Evolutionary conservation across 176 grass and related monocot species (phyloP).

Genomic region (Guadua angustifolia): DNA sequence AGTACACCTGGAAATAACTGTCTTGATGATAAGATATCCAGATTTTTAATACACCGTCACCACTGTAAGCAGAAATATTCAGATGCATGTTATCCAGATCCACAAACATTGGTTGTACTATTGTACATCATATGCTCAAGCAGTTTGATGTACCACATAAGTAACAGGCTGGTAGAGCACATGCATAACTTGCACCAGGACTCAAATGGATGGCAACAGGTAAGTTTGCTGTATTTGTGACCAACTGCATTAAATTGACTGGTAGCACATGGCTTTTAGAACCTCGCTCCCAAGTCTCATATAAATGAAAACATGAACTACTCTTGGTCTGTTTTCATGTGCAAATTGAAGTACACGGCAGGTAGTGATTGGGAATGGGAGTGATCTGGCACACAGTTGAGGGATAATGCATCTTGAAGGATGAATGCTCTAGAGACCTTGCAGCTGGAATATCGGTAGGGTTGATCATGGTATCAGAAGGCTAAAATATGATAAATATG

Average conservation of each 20-base stretch:
- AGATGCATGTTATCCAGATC: neutral
- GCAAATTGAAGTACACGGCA: neutral
- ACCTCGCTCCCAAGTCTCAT: neutral
- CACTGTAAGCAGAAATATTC: neutral
- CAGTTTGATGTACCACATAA: neutral
- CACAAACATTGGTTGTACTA: neutral
- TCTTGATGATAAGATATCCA: neutral
- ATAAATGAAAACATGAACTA: neutral
- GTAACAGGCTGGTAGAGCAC: neutral
- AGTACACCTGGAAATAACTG: neutral
- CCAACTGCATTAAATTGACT: neutral
- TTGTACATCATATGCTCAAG: neutral
- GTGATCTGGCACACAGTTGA: neutral
- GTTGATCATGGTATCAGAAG: neutral
- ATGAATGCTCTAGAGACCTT: slow-evolving; percentile 10
- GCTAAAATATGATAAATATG: neutral
- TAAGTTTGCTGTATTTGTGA: neutral
- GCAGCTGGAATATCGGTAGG: neutral
- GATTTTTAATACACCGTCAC: neutral
- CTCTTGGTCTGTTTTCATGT: neutral
- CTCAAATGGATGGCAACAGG: neutral
- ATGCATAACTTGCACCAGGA: no score
- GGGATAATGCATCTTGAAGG: slow-evolving; percentile 4
- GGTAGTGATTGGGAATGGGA: no score
- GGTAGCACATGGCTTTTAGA: neutral